phyloP scores from a whole-genome alignment of 148 eudicot genomes.

The Euryodendron excelsum region DNA sequence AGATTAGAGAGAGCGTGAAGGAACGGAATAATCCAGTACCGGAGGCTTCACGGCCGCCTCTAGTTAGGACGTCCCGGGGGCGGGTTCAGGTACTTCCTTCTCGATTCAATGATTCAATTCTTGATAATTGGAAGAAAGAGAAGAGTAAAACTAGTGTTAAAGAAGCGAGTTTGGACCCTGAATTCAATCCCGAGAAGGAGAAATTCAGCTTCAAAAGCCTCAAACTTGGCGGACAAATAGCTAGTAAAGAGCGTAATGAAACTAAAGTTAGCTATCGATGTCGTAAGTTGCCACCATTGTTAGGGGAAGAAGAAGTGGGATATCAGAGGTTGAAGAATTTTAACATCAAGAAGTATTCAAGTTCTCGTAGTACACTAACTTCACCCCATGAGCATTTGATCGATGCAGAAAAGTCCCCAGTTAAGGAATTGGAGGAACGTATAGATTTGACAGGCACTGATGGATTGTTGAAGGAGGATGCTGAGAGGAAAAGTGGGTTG shows the following conservation, averaged over 20 bases:
- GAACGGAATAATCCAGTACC: conserved; percentile 21
- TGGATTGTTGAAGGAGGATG: conserved; percentile 28
- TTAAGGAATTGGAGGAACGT: conserved; percentile 21
- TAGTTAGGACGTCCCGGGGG: conserved; percentile 83
- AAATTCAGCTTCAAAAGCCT: conserved; percentile 32
- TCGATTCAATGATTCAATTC: conserved; percentile 78
- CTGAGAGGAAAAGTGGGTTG: conserved; percentile 19
- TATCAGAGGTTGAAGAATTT: conserved; percentile 26
- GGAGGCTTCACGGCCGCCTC: conserved; percentile 56
- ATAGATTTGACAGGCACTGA: conserved; percentile 26
- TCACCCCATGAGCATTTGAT: conserved; percentile 39
- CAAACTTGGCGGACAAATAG: conserved; percentile 22
- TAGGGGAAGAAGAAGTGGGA: conserved; percentile 32
- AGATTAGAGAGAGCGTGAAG: conserved; percentile 15
- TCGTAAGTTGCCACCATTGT: conserved; percentile 29
- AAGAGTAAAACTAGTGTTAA: conserved; percentile 35
- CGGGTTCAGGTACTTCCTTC: conserved; percentile 95
- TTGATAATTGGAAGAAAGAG: conserved; percentile 99
- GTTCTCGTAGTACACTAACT: conserved; percentile 34
- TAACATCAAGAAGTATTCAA: conserved; percentile 31
- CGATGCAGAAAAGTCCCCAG: conserved; percentile 30
- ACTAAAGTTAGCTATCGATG: conserved; percentile 25
- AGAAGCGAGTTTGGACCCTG: conserved; percentile 31
- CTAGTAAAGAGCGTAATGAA: conserved; percentile 25
- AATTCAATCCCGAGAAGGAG: conserved; percentile 29